phyloP scores from a whole-genome alignment of 164 flowering plant species.

The Warburgia ugandensis region DNA sequence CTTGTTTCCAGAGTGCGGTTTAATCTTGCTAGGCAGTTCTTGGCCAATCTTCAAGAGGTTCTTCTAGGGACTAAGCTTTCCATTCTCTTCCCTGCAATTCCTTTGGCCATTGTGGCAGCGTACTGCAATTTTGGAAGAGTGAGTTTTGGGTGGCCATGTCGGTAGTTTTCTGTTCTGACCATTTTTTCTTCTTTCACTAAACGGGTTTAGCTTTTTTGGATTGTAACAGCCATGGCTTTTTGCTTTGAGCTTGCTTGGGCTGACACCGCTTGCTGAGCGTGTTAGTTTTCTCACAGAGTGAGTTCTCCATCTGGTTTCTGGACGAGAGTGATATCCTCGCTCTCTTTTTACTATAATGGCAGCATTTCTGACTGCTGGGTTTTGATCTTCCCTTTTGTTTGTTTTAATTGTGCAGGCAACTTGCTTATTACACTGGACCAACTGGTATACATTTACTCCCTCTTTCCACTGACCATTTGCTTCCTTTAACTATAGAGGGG shows the following conservation, averaged over 20 bases:
- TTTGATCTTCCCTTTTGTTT: background rate
- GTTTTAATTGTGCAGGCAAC: constrained; percentile 60
- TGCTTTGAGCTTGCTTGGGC: constrained; percentile 73
- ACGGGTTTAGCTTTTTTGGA: background rate
- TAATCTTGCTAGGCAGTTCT: constrained; percentile 20
- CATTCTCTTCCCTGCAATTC: constrained; percentile 48
- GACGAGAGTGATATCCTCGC: background rate
- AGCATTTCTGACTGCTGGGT: background rate
- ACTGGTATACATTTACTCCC: constrained; percentile 46
- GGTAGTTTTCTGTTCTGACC: background rate
- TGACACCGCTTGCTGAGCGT: constrained; percentile 88
- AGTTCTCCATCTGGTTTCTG: constrained; percentile 12
- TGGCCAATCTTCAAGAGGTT: constrained; percentile 41
- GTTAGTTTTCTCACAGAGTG: constrained; percentile 95
- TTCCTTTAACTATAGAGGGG: background rate
- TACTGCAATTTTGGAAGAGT: constrained; percentile 34
- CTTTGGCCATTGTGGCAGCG: constrained; percentile 39
- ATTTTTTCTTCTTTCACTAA: background rate
- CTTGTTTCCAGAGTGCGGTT: constrained; percentile 23
- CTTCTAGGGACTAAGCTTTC: constrained; percentile 53
- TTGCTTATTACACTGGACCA: constrained; percentile 77
- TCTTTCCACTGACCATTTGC: background rate
- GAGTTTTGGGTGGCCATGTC: constrained; percentile 9
- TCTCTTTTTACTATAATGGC: background rate
- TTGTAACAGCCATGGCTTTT: constrained; percentile 76